Evolutionary conservation across 768 basidiomycete species (phyloP).

Genomic region (Gymnopilus dilepis): DNA sequence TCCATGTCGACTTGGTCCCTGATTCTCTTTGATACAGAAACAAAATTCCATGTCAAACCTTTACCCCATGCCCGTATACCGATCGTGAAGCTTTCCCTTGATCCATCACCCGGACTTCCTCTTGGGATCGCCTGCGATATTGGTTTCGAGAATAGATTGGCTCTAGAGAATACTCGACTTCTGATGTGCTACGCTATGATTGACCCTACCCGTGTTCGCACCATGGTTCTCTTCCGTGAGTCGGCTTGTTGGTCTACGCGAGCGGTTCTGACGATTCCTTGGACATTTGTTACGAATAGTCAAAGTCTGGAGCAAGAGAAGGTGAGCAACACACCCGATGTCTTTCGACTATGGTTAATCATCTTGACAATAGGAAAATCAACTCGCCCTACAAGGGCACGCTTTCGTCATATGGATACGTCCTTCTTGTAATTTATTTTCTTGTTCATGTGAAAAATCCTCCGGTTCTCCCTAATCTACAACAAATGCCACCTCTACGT

Average conservation of each 20-base stretch:
- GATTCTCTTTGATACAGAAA: conserved; percentile 58
- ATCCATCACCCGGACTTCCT: conserved; percentile 81
- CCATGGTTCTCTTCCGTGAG: conserved; percentile 95
- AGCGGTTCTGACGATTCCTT: conserved; percentile 22
- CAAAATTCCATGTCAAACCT: conserved; percentile 95
- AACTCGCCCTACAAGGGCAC: conserved; percentile 99
- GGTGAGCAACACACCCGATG: conserved; percentile 48
- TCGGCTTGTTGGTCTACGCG: conserved; percentile 28
- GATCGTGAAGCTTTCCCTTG: conserved; percentile 95
- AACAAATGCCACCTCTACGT: conserved; percentile 90
- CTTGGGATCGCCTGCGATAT: conserved; percentile 97
- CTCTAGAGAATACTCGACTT: conserved; percentile 94
- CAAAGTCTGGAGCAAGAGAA: conserved; percentile 98
- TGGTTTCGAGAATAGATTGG: conserved; percentile 96
- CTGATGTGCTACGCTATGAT: conserved; percentile 98
- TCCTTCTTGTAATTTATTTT: conserved; percentile 97
- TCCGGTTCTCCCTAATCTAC: conserved; percentile 93
- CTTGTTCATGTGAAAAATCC: conserved; percentile 98
- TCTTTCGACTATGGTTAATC: not conserved
- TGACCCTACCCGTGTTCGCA: conserved; percentile 91
- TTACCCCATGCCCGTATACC: conserved; percentile 97
- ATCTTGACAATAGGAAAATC: conserved; percentile 71
- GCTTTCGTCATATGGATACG: conserved; percentile 96
- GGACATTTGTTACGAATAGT: conserved; percentile 52
- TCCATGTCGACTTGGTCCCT: conserved; percentile 11